Evolutionary conservation across 106 monocot genomes (phyloP), one percentile per base, ranked within the genome.

Genomic region (Phalaenopsis equestris): DNA sequence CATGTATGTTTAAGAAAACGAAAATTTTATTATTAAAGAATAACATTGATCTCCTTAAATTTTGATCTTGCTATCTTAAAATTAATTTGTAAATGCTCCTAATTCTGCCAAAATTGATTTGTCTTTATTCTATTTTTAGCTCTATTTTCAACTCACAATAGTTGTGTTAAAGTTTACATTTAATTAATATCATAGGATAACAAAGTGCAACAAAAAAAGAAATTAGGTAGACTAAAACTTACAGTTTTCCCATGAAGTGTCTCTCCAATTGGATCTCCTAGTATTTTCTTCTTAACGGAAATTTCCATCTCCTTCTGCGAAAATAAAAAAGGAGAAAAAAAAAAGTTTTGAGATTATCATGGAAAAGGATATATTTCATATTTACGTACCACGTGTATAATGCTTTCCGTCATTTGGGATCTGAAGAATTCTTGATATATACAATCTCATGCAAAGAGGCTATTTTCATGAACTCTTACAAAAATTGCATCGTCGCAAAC

Each of bases 211-310:
- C 39, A 72, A 16, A 41, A 72, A 36, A 72, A 41, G 39, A 41
- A 14, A 39, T 36, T 12, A 74, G 43, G 80, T 3, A 56, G 55
- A 72, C 7, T 30, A 55, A 72, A 73, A 83, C 82, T 10, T 85
- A 98, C 98, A 18, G 94, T 92, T 91, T 98, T 98, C 43, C 92
- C 98, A 79, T 86, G 47, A 42, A 98, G 86, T 42, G 94, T 92
- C 37, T 94, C 92, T 88, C 98, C 98, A 78, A 38, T 61, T 67
- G 98, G 94, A 15, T 80, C 42, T 55, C 98, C 98, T 74, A 98
- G 77, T 8, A 56, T 52, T 84, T 88, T 92, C 70, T 80, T 70
- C 70, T 89, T 89, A 36, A 97, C 67, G 78, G 84, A 61, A 75
- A 77, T 82, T 37, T 98, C 94, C 90, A 98, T 90, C 89, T 94